These are phyloP conservation scores for Eudorina sp. DNA, from an alignment of 139 green algal genomes.

Conservation along the genomic window DNA sequence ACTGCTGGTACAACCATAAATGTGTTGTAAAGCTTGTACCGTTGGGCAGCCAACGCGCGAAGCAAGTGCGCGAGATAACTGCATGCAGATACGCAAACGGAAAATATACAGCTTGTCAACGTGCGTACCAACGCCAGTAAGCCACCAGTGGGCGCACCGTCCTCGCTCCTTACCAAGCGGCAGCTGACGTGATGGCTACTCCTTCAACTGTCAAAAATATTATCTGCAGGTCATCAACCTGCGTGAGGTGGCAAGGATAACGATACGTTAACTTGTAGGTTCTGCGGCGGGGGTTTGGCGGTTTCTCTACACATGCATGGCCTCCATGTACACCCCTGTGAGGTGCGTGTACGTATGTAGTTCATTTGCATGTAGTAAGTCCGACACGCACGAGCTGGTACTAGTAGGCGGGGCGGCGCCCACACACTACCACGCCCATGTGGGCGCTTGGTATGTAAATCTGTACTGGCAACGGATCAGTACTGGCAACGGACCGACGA, in stretches of 20 bases:
- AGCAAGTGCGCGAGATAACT: slow-evolving; percentile 30
- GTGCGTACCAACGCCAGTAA: background rate
- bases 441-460: background rate
- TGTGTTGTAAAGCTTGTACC: slow-evolving; percentile 33
- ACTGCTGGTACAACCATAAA: slow-evolving; percentile 38
- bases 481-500: too few species aligned
- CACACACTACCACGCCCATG: too few species aligned
- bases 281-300: background rate
- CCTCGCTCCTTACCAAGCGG: background rate
- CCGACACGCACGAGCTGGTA: too few species aligned
- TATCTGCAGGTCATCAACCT: slow-evolving; percentile 5
- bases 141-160: background rate
- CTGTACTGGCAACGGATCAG: background rate
- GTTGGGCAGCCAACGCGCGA: background rate
- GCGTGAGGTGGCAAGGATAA: background rate
- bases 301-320: too few species aligned
- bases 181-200: background rate
- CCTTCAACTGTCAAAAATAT: background rate
- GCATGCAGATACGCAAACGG: background rate
- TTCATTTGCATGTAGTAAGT: too few species aligned
- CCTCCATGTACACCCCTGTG: too few species aligned
- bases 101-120: background rate
- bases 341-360: too few species aligned
- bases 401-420: too few species aligned
- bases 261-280: background rate